phyloP scores from a whole-genome alignment of 1,139 yeast genomes.

The Yarrowia galli region DNA sequence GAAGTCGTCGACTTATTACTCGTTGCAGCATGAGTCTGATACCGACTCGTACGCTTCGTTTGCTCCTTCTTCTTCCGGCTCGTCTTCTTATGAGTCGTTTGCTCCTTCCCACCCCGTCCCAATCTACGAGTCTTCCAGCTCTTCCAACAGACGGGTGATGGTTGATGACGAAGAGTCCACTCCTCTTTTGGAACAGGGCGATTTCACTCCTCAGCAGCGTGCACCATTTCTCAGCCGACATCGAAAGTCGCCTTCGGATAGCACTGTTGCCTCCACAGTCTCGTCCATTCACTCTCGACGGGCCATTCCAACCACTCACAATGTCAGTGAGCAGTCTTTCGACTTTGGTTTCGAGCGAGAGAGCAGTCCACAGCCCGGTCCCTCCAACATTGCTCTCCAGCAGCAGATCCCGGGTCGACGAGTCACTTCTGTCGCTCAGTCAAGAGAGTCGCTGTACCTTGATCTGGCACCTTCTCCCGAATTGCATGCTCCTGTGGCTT shows the following conservation, averaged over 20 bases:
- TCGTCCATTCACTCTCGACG: conserved; percentile 28
- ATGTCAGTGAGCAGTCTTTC: conserved; percentile 11
- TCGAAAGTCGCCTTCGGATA: conserved; percentile 15
- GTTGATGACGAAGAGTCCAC: conserved; percentile 2
- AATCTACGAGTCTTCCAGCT: conserved; percentile 13
- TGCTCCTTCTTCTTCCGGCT: conserved; percentile 29
- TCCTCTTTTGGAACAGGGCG: conserved; percentile 19
- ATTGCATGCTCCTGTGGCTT: neutral
- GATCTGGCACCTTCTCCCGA: conserved; percentile 23
- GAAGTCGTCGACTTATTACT: conserved; percentile 16
- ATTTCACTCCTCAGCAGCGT: neutral
- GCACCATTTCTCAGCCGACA: conserved; percentile 2
- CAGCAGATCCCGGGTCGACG: conserved; percentile 1
- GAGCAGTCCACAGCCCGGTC: conserved; percentile 1
- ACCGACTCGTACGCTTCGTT: conserved; percentile 25
- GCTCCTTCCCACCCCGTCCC: conserved; percentile 33
- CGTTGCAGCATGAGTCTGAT: conserved; percentile 15
- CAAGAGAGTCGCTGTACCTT: conserved; percentile 31
- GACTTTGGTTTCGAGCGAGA: conserved; percentile 9
- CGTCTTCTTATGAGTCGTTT: conserved; percentile 35
- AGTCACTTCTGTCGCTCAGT: conserved; percentile 30
- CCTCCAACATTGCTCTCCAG: neutral
- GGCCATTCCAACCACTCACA: conserved; percentile 30
- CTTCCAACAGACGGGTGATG: neutral
- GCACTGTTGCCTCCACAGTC: conserved; percentile 11